Conservation (phyloP, 106 monocot genomes). For the Acanthochlamys bracteata region DNA sequence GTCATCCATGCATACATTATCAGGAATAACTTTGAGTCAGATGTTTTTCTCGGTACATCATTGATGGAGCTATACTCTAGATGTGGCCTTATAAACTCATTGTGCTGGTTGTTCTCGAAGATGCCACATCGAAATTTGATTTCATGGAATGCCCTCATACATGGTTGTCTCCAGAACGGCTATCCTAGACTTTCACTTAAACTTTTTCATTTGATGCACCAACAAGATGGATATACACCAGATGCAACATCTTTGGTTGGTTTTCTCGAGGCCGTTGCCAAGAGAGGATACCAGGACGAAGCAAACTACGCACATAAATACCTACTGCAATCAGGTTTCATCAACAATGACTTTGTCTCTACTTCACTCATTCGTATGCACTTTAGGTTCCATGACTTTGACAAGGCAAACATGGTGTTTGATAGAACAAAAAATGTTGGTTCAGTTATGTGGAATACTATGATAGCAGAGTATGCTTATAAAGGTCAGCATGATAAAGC, state of each 20-base stretch:
- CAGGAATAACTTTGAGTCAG: slow-evolving; percentile 28
- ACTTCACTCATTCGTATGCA: slow-evolving; percentile 46
- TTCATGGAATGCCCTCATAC: slow-evolving; percentile 52
- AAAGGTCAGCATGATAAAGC: slow-evolving; percentile 19
- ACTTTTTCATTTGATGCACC: slow-evolving; percentile 44
- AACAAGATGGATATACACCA: slow-evolving; percentile 19
- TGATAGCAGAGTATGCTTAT: slow-evolving; percentile 33
- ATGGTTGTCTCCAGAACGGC: slow-evolving; percentile 30
- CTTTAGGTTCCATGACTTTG: slow-evolving; percentile 19
- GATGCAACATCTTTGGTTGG: slow-evolving; percentile 49
- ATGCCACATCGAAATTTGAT: slow-evolving; percentile 23
- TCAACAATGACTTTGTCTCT: slow-evolving; percentile 33
- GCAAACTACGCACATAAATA: slow-evolving; percentile 35
- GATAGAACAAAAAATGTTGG: slow-evolving; percentile 17
- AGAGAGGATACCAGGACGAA: slow-evolving; percentile 24
- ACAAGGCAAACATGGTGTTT: slow-evolving; percentile 27
- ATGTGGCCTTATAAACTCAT: slow-evolving; percentile 21
- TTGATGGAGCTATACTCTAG: slow-evolving; percentile 30
- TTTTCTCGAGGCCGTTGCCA: slow-evolving; percentile 40
- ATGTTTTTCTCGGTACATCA: slow-evolving; percentile 25
- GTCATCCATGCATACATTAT: slow-evolving; percentile 32
- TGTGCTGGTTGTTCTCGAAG: slow-evolving; percentile 34
- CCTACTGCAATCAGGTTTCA: slow-evolving; percentile 15
- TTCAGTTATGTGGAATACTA: slow-evolving; percentile 31
- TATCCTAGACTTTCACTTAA: slow-evolving; percentile 18